Evolutionary conservation across 768 basidiomycete genomes (phyloP).

Genomic region (Dendrothele bispora): DNA sequence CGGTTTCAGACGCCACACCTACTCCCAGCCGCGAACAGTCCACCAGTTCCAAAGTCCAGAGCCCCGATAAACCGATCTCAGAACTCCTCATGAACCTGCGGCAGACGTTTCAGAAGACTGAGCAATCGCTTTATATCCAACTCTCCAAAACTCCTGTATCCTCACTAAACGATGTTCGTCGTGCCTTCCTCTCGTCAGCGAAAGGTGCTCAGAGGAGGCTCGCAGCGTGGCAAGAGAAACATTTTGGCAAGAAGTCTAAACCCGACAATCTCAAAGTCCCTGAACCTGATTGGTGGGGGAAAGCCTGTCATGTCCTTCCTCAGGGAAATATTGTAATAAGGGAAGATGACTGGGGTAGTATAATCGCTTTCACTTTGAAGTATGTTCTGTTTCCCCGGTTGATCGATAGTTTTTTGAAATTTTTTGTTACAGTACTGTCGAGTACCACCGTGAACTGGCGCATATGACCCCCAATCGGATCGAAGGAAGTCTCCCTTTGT

Average conservation of each 20-base stretch:
- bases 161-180: conserved; percentile 61
- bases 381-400: conserved; percentile 22
- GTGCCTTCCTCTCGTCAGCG: conserved; percentile 54
- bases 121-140: conserved; percentile 59
- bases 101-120: conserved; percentile 55
- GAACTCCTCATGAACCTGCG: conserved; percentile 49
- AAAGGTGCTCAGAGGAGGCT: conserved; percentile 55
- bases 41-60: conserved; percentile 13
- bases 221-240: conserved; percentile 65
- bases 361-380: conserved; percentile 78
- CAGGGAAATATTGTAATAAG: conserved; percentile 63
- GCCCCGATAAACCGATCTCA: conserved; percentile 31
- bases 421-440: conserved; percentile 44
- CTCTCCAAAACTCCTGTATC: conserved; percentile 44
- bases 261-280: conserved; percentile 21
- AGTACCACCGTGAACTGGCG: conserved; percentile 54
- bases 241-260: conserved; percentile 34
- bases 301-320: conserved; percentile 63
- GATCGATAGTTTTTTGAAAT: conserved; percentile 2
- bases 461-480: conserved; percentile 34
- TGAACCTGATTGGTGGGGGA: conserved; percentile 71
- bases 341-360: conserved; percentile 76
- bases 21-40: not conserved
- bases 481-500: too few species aligned
- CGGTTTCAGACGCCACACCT: conserved; percentile 3